Conservation (phyloP, 495 filamentous ascomycete species). For the Chaetomium tenue region DNA sequence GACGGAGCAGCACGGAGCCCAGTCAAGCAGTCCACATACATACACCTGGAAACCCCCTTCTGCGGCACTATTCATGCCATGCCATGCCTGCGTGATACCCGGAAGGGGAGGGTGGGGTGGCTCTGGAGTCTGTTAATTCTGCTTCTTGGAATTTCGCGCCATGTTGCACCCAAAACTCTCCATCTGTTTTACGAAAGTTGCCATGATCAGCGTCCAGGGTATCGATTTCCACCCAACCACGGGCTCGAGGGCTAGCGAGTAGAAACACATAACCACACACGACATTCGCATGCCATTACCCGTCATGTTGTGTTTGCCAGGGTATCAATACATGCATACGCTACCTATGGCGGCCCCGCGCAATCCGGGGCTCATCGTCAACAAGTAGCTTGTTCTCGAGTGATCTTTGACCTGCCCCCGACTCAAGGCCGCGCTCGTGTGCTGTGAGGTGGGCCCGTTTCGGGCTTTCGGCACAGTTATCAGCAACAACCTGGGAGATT, state of each 20-base stretch:
- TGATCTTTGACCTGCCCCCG: too few species aligned
- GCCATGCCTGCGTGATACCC: neutral
- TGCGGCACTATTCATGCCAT: neutral
- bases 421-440: neutral
- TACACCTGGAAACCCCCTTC: neutral
- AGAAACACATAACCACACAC: neutral
- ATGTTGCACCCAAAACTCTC: slow-evolving; percentile 1
- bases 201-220: slow-evolving; percentile 25
- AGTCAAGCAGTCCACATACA: too few species aligned
- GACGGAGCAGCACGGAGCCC: neutral
- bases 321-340: neutral
- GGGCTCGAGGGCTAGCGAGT: too few species aligned
- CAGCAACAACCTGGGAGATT: neutral
- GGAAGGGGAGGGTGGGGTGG: slow-evolving; percentile 5
- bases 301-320: neutral
- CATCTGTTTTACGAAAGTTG: slow-evolving; percentile 25
- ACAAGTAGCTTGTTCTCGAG: neutral
- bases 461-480: slow-evolving; percentile 7
- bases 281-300: neutral
- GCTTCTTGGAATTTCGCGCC: neutral
- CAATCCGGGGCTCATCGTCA: neutral
- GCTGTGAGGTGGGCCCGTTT: slow-evolving; percentile 3
- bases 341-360: neutral
- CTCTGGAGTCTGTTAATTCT: neutral
- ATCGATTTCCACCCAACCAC: slow-evolving; percentile 4